A percentile compares a stretch with the other conserved stretches of the same genome.
These are phyloP conservation scores for Pyrenochaeta sp. DNA, from an alignment of 2,329 filamentous ascomycete genomes.

Conservation along the genomic window DNA sequence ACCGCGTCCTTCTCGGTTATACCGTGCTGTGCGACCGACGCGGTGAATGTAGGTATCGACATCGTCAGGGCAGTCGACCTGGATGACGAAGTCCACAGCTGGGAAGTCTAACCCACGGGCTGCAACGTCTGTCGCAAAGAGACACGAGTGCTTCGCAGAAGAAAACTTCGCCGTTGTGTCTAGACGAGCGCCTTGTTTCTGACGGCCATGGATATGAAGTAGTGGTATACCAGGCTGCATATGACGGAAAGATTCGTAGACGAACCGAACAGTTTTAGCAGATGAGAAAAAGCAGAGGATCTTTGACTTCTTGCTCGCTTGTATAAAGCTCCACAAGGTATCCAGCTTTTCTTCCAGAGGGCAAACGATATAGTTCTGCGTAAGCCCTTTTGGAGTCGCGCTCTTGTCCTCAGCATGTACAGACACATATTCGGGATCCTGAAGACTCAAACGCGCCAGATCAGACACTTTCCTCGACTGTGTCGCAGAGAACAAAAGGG, in stretches of 20 bases:
- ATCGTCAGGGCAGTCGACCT: constrained; percentile 96
- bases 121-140: constrained; percentile 95
- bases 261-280: constrained; percentile 94
- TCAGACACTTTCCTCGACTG: constrained; percentile 96
- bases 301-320: constrained; percentile 89
- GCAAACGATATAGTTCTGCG: constrained; percentile 90
- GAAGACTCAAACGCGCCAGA: constrained; percentile 84
- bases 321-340: constrained; percentile 91
- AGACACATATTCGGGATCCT: constrained; percentile 92
- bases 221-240: constrained; percentile 94
- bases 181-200: constrained; percentile 88
- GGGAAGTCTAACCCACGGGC: constrained; percentile 95
- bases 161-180: constrained; percentile 89
- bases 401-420: constrained; percentile 84
- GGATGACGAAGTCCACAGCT: constrained; percentile 98
- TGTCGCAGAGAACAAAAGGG: constrained; percentile 93
- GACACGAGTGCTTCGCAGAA: constrained; percentile 79
- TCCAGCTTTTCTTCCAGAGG: constrained; percentile 89
- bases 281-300: constrained; percentile 96
- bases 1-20: constrained; percentile 84
- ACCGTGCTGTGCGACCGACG: constrained; percentile 92
- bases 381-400: constrained; percentile 83
- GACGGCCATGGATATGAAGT: constrained; percentile 90
- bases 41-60: constrained; percentile 98
- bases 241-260: constrained; percentile 91